Base-by-base conservation (phyloP, 2,329 filamentous ascomycete species). In the Cercospora sojina region DNA sequence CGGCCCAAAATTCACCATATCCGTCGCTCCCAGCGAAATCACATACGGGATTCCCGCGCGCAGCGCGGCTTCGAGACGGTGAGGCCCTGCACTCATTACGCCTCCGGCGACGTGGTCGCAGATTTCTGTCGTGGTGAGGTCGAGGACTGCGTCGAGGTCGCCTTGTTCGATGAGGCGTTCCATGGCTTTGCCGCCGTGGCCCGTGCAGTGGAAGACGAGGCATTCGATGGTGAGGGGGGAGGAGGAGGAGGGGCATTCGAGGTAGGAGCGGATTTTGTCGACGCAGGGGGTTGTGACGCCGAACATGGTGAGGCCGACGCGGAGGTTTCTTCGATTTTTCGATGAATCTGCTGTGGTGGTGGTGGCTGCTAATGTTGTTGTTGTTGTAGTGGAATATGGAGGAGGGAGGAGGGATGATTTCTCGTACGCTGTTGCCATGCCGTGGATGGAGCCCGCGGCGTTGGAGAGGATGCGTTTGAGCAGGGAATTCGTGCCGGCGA, bases 81-180 rank as follows among this genome's bases (percentile, higher is more conserved):
- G 72, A 1, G 82, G 78, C 0, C 86, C 88, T 0, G 88, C 88
- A 31, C 82, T 84, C 79, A 91, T 84, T 3, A 87, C 82, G 0
- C 89, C 89, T 0, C 87, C 89, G 16, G 41, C 59, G 0, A 90
- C 69, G 56, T 87, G 79, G 72, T 91, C 89, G 51, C 85, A 86
- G 18, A 90, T 82, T 72, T 92, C 90, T 0, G 88, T 90, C 0
- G 89, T 91, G 0, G 90, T 91, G n/a, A 91, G 77, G 72, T 92
- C 90, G 3, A 91, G 78, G 0, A 91, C 83, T 0, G 86, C 89
- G 71, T 90, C 87, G 1, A 92, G 79, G n/a, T 80, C 78, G 0
- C 81, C 81, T 70, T 88, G 85, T 0, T 75, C 73, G 0, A 90
- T 78, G 2, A 91, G 79, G 0, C 87, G 80, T 74, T 91, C 90